These are phyloP conservation scores for Saussurea involucrata DNA, from an alignment of 129 eudicot genomes.

Conservation along the genomic window DNA sequence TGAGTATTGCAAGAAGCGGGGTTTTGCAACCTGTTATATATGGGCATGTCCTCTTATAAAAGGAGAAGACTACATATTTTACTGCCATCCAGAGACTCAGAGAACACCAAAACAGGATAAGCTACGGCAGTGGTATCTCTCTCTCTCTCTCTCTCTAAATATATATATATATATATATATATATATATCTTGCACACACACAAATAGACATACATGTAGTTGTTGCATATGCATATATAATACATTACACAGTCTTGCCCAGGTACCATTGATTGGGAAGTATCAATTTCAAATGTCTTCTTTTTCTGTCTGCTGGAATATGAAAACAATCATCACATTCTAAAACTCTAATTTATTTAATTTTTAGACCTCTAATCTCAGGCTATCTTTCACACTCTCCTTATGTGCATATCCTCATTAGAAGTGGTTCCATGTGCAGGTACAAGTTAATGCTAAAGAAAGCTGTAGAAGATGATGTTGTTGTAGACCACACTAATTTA, in stretches of 20 bases:
- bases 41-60: conserved; percentile 95
- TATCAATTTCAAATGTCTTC: not conserved
- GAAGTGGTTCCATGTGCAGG: conserved; percentile 42
- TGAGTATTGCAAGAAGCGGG: conserved; percentile 83
- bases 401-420: not conserved
- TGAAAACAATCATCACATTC: not conserved
- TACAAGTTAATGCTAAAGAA: conserved; percentile 71
- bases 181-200: not conserved
- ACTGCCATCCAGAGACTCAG: conserved; percentile 88
- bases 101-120: conserved; percentile 70
- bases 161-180: no score
- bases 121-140: conserved; percentile 65
- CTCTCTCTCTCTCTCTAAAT: not conserved
- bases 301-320: not conserved
- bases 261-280: no score
- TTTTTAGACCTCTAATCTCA: not conserved
- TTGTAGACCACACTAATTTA: conserved; percentile 56
- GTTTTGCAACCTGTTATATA: conserved; percentile 77
- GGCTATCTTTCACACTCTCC: not conserved
- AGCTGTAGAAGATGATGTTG: conserved; percentile 53
- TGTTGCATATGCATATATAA: no score
- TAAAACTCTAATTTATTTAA: not conserved
- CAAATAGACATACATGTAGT: no score
- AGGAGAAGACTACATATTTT: conserved; percentile 82
- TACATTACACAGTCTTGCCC: no score